Percentiles rank a stretch among this genome's conserved stretches.
These are phyloP conservation scores for Ceratocystis papillata DNA, from an alignment of 2,329 filamentous ascomycete genomes.

Conservation along the genomic window DNA sequence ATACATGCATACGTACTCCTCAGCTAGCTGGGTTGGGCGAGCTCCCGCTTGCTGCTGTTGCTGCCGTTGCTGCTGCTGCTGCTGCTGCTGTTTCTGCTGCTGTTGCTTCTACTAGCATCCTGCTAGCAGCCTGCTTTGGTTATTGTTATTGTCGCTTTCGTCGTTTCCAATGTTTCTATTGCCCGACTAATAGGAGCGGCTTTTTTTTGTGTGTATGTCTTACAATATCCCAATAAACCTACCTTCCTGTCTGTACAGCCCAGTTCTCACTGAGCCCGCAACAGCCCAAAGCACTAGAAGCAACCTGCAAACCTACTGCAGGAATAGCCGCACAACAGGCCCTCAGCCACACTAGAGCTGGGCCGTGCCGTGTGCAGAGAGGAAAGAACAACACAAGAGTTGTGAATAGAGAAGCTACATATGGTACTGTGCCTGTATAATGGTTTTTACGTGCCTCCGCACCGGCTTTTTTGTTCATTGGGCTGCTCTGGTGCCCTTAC, in stretches of 20 bases:
- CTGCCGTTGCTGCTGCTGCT: background rate
- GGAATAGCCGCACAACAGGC: constrained; percentile 6
- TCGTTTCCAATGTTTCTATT: background rate
- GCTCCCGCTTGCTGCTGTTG: too few species aligned
- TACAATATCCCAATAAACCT: too few species aligned
- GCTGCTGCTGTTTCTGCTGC: too few species aligned
- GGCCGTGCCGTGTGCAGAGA: constrained; percentile 7
- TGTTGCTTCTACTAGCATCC: too few species aligned
- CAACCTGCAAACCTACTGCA: constrained; percentile 1
- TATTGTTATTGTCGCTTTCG: background rate
- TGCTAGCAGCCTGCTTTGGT: too few species aligned
- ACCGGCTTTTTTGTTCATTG: background rate
- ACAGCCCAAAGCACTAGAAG: background rate
- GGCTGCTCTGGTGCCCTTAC: background rate
- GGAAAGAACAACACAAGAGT: background rate
- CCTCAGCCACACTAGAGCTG: constrained; percentile 1
- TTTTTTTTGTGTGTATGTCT: too few species aligned
- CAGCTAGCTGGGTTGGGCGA: too few species aligned
- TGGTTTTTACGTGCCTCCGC: background rate
- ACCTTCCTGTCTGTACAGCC: background rate
- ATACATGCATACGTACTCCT: too few species aligned
- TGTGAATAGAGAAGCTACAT: too few species aligned
- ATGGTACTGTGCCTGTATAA: background rate
- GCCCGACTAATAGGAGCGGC: background rate
- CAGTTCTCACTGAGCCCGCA: background rate